Evolutionary conservation across 2,329 filamentous ascomycete species (phyloP).

Genomic region (Colletotrichum lupini): DNA sequence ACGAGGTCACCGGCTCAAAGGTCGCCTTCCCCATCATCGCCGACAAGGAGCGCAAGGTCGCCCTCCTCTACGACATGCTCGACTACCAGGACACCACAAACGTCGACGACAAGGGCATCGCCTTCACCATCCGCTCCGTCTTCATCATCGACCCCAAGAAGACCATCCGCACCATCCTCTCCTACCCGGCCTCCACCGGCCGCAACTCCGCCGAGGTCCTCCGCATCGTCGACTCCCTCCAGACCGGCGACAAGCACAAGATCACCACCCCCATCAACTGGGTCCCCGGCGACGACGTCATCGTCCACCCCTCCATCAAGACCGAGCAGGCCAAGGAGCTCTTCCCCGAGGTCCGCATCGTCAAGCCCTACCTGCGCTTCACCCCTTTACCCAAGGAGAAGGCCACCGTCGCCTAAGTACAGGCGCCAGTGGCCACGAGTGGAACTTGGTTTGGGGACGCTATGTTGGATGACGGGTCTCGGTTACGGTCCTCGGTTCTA

Average conservation of each 20-base stretch:
- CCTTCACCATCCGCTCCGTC: constrained; percentile 94
- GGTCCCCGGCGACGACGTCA: constrained; percentile 89
- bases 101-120: constrained; percentile 83
- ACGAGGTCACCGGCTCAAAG: constrained; percentile 78
- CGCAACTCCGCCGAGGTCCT: constrained; percentile 84
- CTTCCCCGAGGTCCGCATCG: constrained; percentile 79
- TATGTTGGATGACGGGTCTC: constrained; percentile 14
- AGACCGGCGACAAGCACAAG: constrained; percentile 88
- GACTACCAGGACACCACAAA: constrained; percentile 86
- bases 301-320: constrained; percentile 85
- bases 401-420: constrained; percentile 46
- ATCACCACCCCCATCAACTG: constrained; percentile 93
- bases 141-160: constrained; percentile 95
- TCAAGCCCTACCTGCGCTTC: constrained; percentile 81
- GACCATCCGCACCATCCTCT: constrained; percentile 91
- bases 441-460: constrained; percentile 27
- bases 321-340: constrained; percentile 89
- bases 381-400: constrained; percentile 72
- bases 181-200: constrained; percentile 92
- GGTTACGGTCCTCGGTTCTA: neutral
- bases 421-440: constrained; percentile 18
- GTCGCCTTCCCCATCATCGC: constrained; percentile 84
- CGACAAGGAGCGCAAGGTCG: constrained; percentile 81
- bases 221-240: constrained; percentile 81
- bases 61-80: constrained; percentile 84